A percentile compares a stretch with the other conserved stretches of the same genome.
phyloP scores from a whole-genome alignment of 192 early-diverging fungal genomes.

The Coemansia umbellata region DNA sequence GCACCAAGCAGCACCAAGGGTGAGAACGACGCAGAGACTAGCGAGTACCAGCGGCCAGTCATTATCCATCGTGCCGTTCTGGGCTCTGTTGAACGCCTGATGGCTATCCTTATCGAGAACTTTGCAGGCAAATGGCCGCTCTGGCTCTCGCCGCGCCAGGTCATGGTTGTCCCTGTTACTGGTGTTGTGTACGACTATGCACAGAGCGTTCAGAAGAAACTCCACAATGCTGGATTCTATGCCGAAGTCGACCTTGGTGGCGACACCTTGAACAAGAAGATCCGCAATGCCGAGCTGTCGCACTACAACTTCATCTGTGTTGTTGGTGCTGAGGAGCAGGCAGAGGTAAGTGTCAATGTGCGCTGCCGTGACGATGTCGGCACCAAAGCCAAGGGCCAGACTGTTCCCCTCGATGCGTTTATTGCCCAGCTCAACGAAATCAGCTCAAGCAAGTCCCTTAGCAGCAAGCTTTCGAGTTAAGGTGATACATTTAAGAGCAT shows the following conservation, averaged over 20 bases:
- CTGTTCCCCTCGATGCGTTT: conserved; percentile 67
- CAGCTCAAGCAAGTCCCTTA: conserved; percentile 58
- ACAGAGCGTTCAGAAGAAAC: conserved; percentile 59
- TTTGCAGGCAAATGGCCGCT: conserved; percentile 98
- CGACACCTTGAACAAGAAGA: conserved; percentile 94
- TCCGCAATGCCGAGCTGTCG: conserved; percentile 88
- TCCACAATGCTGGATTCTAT: conserved; percentile 73
- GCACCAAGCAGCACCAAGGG: conserved; percentile 53
- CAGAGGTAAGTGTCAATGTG: conserved; percentile 79
- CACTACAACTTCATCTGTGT: conserved; percentile 98
- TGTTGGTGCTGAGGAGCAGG: conserved; percentile 83
- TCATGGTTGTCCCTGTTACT: conserved; percentile 87
- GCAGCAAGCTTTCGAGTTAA: conserved; percentile 53
- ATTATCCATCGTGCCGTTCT: conserved; percentile 99
- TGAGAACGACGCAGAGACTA: conserved; percentile 48
- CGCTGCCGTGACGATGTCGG: conserved; percentile 83
- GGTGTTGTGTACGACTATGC: conserved; percentile 79
- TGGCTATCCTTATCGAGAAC: conserved; percentile 93
- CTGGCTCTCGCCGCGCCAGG: conserved; percentile 95
- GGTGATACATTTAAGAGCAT: no score
- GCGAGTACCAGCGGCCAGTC: conserved; percentile 75
- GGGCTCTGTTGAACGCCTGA: conserved; percentile 93
- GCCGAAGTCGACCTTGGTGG: conserved; percentile 84
- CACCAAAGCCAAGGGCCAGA: conserved; percentile 78
- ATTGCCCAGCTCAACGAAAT: conserved; percentile 65